Evolutionary conservation across 2,329 filamentous ascomycete species (phyloP).

Genomic region (Meredithiella fracta): DNA sequence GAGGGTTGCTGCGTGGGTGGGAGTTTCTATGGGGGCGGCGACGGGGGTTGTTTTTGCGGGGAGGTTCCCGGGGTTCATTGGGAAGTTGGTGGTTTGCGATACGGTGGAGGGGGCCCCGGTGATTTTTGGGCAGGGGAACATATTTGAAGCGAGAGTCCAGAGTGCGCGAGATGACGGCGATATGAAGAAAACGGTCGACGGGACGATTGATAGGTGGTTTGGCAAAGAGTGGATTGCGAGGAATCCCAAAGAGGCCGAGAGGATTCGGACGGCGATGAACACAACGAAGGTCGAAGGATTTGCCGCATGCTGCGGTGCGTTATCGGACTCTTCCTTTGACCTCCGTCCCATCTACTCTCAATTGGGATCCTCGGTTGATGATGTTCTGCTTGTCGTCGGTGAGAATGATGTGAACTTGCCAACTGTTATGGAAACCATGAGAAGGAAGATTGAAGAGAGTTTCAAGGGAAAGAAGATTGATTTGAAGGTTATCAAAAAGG

Average conservation of each 20-base stretch:
- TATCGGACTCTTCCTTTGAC: conserved; percentile 24
- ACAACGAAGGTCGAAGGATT: conserved; percentile 26
- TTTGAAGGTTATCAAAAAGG: conserved; percentile 22
- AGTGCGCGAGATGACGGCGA: conserved; percentile 21
- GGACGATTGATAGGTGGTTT: conserved; percentile 28
- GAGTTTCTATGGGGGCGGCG: conserved; percentile 30
- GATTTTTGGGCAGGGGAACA: conserved; percentile 22
- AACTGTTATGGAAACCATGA: conserved; percentile 24
- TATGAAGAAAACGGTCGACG: conserved; percentile 20
- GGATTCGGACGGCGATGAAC: conserved; percentile 23
- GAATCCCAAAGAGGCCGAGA: conserved; percentile 22
- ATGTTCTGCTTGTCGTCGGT: conserved; percentile 25
- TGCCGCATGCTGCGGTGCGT: conserved; percentile 26
- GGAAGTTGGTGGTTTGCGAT: conserved; percentile 25
- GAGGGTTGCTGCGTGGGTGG: conserved; percentile 26
- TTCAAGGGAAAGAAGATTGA: conserved; percentile 21
- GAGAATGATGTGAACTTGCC: conserved; percentile 28
- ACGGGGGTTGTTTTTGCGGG: conserved; percentile 25
- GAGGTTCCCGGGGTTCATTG: conserved; percentile 24
- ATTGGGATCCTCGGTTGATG: conserved; percentile 22
- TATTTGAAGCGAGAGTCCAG: conserved; percentile 23
- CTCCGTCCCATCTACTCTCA: conserved; percentile 22
- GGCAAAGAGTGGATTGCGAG: conserved; percentile 22
- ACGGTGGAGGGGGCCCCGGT: conserved; percentile 25
- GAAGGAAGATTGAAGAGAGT: conserved; percentile 22